These are phyloP conservation scores for Hibiscus trionum DNA, from an alignment of 345 rosid genomes.

Conservation along the genomic window DNA sequence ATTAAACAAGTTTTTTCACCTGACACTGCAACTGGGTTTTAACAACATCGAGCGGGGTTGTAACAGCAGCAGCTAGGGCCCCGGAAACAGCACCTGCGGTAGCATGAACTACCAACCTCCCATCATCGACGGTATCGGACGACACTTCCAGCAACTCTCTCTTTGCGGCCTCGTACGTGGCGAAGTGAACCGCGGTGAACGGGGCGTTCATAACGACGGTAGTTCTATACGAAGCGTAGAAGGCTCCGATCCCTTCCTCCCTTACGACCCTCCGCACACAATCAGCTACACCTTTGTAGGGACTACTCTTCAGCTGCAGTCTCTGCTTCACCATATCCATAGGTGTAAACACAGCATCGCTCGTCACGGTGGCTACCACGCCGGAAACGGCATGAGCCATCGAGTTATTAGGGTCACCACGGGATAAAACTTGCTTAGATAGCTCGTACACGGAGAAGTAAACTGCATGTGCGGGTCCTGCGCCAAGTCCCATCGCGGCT, in stretches of 20 bases:
- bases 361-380: slow-evolving; percentile 51
- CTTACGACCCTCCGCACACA: slow-evolving; percentile 51
- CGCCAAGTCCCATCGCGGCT: slow-evolving; percentile 77
- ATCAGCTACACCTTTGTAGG: slow-evolving; percentile 53
- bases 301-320: slow-evolving; percentile 40
- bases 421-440: slow-evolving; percentile 44
- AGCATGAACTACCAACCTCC: slow-evolving; percentile 60
- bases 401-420: slow-evolving; percentile 39
- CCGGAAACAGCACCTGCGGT: slow-evolving; percentile 92
- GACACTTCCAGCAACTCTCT: slow-evolving; percentile 43
- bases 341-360: slow-evolving; percentile 60
- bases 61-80: slow-evolving; percentile 68
- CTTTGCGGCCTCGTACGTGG: slow-evolving; percentile 61
- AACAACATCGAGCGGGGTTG: slow-evolving; percentile 85
- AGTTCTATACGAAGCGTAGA: slow-evolving; percentile 57
- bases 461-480: slow-evolving; percentile 80
- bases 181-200: slow-evolving; percentile 56
- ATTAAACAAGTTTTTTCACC: slow-evolving; percentile 29
- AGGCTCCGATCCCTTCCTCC: slow-evolving; percentile 55
- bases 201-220: slow-evolving; percentile 77
- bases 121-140: slow-evolving; percentile 38
- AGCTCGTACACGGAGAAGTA: slow-evolving; percentile 60
- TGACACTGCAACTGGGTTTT: slow-evolving; percentile 98
- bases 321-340: slow-evolving; percentile 84
- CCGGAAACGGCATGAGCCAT: slow-evolving; percentile 56